Evolutionary conservation across 768 basidiomycete species (phyloP), one percentile per base, ranked within the genome.

Genomic region (Mycena capillaripes): DNA sequence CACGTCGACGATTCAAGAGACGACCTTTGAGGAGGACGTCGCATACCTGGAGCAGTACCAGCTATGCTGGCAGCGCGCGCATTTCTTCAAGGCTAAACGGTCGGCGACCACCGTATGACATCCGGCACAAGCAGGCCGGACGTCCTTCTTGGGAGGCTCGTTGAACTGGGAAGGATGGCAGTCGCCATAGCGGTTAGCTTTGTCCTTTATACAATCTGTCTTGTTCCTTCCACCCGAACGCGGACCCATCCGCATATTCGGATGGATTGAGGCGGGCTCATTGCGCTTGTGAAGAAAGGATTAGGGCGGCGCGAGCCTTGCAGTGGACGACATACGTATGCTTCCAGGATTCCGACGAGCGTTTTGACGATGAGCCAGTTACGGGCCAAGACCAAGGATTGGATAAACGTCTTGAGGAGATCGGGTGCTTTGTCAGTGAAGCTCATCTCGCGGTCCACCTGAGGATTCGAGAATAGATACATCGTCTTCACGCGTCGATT

Each of bases 281-380:
- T 55, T 25, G n/a, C 38, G 36, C 38, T 38, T 36, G n/a, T 25
- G 9, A 59, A 40, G 36, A n/a, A 25, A 59, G 38, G 23, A 34
- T 59, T 25, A 59, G 57, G 57, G 36, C 25, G 34, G 38, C n/a
- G 55, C 55, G 36, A 59, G 25, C 36, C 53, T 29, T 55, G 53
- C 53, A 55, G 32, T 55, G 40, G 38, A 30, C 29, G 42, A 60
- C 40, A 30, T 60, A 63, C 61, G 30, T 34, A 52, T 30, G 61
- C 61, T 30, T 63, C 61, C n/a, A 63, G 48, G 29, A 52, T 63
- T 3, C 61, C 46, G 21, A 36, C 23, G 29, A 63, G 59, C 21
- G 67, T 55, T 42, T 46, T n/a, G 32, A 69, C 67, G 34, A 69
- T 61, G 48, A 34, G 46, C 11, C 27, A 50, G 34, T 69, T 69